Conservation (phyloP, 192 early-diverging fungal species). For the Diversispora eburnea region DNA sequence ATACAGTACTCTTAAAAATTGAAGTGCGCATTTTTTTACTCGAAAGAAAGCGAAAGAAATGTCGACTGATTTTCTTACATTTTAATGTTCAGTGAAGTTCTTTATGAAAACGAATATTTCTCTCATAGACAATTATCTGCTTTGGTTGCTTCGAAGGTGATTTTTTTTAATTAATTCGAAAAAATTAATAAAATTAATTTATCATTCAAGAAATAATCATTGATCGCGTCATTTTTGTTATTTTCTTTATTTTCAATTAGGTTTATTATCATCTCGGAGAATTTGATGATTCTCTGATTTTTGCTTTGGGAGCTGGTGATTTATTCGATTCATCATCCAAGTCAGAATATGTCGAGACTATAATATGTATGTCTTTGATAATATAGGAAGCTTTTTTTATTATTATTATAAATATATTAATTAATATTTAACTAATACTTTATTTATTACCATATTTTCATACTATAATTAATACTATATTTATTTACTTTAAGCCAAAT, state of each 20-base stretch:
- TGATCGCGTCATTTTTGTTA: not conserved
- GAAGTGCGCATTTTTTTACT: not conserved
- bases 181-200: not conserved
- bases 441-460: not conserved
- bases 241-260: constrained; percentile 36
- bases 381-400: not conserved
- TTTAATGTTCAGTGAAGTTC: constrained; percentile 69
- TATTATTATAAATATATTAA: not conserved
- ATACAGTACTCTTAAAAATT: not conserved
- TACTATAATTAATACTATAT: not conserved
- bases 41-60: too few species aligned
- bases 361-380: constrained; percentile 71
- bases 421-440: not conserved
- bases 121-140: constrained; percentile 85
- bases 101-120: constrained; percentile 90
- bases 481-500: constrained; percentile 60
- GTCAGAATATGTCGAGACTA: constrained; percentile 90
- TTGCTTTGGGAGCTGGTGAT: constrained; percentile 91
- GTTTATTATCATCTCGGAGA: constrained; percentile 97
- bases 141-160: constrained; percentile 92
- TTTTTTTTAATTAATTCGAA: not conserved
- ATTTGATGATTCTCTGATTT: constrained; percentile 90
- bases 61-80: not conserved
- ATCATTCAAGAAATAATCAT: not conserved
- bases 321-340: constrained; percentile 80